A percentile compares a stretch with the other conserved stretches of the same genome.
Evolutionary conservation across 495 filamentous ascomycete genomes (phyloP).

Genomic region (Penicillium fimorum): DNA sequence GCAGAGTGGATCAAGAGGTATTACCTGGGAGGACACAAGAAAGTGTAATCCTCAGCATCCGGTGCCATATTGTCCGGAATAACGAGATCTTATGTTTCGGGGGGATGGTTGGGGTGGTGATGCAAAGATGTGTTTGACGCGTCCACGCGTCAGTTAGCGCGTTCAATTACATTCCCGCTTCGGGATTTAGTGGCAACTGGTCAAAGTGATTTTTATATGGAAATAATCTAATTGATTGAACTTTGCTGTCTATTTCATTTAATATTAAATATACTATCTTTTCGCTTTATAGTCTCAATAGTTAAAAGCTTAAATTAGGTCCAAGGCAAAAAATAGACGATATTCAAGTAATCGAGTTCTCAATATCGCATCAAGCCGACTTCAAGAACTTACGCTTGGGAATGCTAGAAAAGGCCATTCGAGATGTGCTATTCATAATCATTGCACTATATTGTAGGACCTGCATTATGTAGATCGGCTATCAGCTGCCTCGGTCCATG

Average conservation of each 20-base stretch:
- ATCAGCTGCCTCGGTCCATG: constrained; percentile 28
- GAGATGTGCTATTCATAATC: background rate
- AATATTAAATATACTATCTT: background rate
- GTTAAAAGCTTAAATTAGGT: background rate
- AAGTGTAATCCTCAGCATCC: constrained; percentile 29
- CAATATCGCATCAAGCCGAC: background rate
- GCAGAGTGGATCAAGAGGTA: background rate
- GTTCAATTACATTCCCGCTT: constrained; percentile 34
- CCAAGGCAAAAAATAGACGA: background rate
- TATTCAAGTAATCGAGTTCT: background rate
- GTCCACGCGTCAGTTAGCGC: constrained; percentile 27
- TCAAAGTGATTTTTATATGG: background rate
- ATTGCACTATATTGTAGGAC: background rate
- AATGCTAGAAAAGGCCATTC: background rate
- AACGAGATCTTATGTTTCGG: constrained; percentile 9
- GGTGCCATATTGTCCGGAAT: constrained; percentile 26
- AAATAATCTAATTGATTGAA: background rate
- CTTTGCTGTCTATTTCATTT: background rate
- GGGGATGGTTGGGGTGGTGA: constrained; percentile 12
- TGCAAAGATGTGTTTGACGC: constrained; percentile 18
- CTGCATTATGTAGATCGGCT: background rate
- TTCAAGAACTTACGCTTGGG: background rate
- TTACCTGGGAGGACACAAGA: constrained; percentile 41
- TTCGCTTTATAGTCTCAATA: background rate
- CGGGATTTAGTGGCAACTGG: constrained; percentile 8